Percentiles rank a stretch among this genome's conserved stretches.
These are phyloP conservation scores for Castanospermum australe DNA, from an alignment of 306 rosid genomes.

Conservation along the genomic window DNA sequence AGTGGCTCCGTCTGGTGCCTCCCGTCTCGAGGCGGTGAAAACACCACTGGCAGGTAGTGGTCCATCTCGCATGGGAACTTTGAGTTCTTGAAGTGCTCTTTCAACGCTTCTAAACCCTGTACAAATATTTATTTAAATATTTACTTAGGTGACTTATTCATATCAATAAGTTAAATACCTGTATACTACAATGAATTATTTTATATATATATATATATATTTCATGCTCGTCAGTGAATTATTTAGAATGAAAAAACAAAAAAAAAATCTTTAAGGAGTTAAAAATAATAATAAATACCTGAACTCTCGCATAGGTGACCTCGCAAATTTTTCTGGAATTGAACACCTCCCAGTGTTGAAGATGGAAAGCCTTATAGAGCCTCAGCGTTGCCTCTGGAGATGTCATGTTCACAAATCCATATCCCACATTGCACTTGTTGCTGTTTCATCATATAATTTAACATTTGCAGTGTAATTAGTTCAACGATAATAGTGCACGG, in stretches of 20 bases:
- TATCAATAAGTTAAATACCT: too few species aligned
- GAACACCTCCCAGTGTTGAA: slow-evolving; percentile 89
- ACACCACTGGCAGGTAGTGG: slow-evolving; percentile 76
- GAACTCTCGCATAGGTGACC: slow-evolving; percentile 89
- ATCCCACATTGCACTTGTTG: slow-evolving; percentile 98
- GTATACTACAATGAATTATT: too few species aligned
- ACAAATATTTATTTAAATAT: neutral
- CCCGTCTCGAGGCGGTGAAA: slow-evolving; percentile 87
- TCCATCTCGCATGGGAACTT: slow-evolving; percentile 93
- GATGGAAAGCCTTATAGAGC: slow-evolving; percentile 88
- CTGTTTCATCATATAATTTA: slow-evolving; percentile 30
- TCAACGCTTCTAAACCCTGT: slow-evolving; percentile 93
- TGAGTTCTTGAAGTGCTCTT: slow-evolving; percentile 94
- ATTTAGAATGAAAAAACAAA: neutral
- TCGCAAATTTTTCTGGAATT: slow-evolving; percentile 91
- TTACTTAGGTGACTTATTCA: too few species aligned
- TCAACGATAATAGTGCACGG: neutral
- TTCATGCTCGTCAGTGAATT: neutral
- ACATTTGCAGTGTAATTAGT: neutral
- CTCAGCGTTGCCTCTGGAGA: slow-evolving; percentile 75
- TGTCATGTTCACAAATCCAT: slow-evolving; percentile 97
- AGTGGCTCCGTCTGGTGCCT: slow-evolving; percentile 66
- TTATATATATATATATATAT: too few species aligned
- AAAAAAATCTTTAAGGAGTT: neutral
- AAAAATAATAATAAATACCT: slow-evolving; percentile 40